A percentile compares a stretch with the other conserved stretches of the same genome.
Conservation (phyloP, 257 asterid genomes). For the Craterostigma plantagineum region DNA sequence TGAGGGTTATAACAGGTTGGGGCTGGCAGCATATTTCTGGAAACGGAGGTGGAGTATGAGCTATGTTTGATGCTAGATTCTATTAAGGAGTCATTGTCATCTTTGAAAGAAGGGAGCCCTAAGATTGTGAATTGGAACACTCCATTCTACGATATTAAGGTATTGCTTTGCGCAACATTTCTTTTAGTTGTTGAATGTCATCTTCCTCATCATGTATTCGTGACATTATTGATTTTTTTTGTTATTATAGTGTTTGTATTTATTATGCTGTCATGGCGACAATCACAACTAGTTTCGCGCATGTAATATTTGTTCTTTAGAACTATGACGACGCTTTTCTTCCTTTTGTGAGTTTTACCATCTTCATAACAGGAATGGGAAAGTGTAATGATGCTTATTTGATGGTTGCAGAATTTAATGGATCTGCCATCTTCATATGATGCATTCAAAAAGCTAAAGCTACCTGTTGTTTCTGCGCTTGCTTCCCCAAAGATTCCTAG, state of each 20-base stretch:
- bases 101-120: constrained; percentile 23
- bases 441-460: constrained; percentile 46
- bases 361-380: neutral
- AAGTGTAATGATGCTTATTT: constrained; percentile 5
- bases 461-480: constrained; percentile 29
- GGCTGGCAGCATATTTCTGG: constrained; percentile 45
- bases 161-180: constrained; percentile 8
- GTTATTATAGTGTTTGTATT: too few species aligned
- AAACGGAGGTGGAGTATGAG: constrained; percentile 79
- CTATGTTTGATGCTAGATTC: constrained; percentile 31
- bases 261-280: too few species aligned
- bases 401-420: constrained; percentile 26
- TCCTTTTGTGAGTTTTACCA: neutral
- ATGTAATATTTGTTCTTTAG: neutral
- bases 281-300: too few species aligned
- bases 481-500: constrained; percentile 27
- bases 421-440: constrained; percentile 44
- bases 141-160: constrained; percentile 57
- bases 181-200: too few species aligned
- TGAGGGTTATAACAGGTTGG: constrained; percentile 50
- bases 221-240: too few species aligned
- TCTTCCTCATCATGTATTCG: neutral
- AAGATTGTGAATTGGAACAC: constrained; percentile 40
- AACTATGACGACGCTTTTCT: neutral
- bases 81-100: constrained; percentile 28